Base-by-base conservation (phyloP, 495 filamentous ascomycete species). In the Talaromyces borbonicus region DNA sequence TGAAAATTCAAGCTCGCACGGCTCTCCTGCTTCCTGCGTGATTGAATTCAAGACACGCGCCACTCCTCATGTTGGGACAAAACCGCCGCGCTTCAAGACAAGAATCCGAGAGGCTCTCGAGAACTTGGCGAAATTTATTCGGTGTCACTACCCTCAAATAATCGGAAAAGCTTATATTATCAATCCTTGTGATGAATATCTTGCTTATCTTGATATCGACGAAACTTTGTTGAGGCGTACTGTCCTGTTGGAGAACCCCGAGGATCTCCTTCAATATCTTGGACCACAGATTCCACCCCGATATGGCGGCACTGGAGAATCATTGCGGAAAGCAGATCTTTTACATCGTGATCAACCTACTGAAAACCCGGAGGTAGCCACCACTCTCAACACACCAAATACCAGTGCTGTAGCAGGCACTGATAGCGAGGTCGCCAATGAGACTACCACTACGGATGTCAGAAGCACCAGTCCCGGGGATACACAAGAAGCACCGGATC, bases 121-220 rank as follows among this genome's bases (percentile, higher is more conserved):
- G 12, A 22, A 40, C 20, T n/a, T 40, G 18, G 37, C 24, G 37
- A 23, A 3, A 22, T 2, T 40, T 22, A 40, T 40, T 40, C 37
- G 37, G 37, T 23, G 19, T n/a, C 37, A 40, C 37, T 40, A 40
- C 9, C 37, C 37, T 22, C 20, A 19, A 22, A 40, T 40, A 4
- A 16, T 50, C 16, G 41, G 37, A 18, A 32, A 5, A 11, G 30
- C 22, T 8, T 46, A 36, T 16, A 39, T 45, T 22, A 46, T 50
- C 41, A 30, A 32, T 19, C 40, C 33, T 19, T 25, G 33, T 4
- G 15, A 50, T 39, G 48, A 46, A 39, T 50, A 46, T 18, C 30
- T 50, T 5, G 31, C 32, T 3, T 14, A 8, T 22, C 29, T 46
- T 25, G 48, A 45, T 45, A 37, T 50, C 11, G n/a, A 20, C 15